These are phyloP conservation scores for Arthrobotrys sphaeroides DNA, from an alignment of 2,329 filamentous ascomycete genomes.

Conservation along the genomic window DNA sequence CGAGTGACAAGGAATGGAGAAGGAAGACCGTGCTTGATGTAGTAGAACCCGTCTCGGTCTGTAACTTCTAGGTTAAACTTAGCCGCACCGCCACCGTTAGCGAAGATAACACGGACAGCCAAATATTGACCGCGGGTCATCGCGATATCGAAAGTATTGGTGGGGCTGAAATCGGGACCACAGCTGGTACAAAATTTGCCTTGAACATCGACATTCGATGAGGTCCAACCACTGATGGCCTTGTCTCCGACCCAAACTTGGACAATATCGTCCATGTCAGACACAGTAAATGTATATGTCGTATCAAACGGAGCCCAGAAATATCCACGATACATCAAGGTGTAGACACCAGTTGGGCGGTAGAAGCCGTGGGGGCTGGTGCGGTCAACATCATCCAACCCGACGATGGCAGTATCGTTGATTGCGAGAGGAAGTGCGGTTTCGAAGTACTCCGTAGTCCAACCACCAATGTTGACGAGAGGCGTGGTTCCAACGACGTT, in stretches of 20 bases:
- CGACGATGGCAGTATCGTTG: background rate
- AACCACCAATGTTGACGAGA: background rate
- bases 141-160: background rate
- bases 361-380: background rate
- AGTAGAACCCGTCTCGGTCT: background rate
- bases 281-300: background rate
- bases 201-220: background rate
- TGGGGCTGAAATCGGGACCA: background rate
- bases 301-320: background rate
- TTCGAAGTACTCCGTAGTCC: background rate
- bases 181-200: background rate
- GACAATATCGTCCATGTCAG: background rate
- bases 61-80: constrained; percentile 5
- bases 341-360: background rate
- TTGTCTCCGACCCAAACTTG: constrained; percentile 5
- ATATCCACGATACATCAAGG: constrained; percentile 13
- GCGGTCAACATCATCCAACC: background rate
- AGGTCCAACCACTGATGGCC: background rate
- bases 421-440: background rate
- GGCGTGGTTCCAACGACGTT: no score
- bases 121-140: background rate
- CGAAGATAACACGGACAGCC: background rate
- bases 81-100: background rate
- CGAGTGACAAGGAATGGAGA: background rate
- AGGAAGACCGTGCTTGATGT: background rate